A percentile compares a stretch with the other conserved stretches of the same genome.
These are phyloP conservation scores for Glycine latifolia DNA, from an alignment of 306 rosid genomes.

Conservation along the genomic window DNA sequence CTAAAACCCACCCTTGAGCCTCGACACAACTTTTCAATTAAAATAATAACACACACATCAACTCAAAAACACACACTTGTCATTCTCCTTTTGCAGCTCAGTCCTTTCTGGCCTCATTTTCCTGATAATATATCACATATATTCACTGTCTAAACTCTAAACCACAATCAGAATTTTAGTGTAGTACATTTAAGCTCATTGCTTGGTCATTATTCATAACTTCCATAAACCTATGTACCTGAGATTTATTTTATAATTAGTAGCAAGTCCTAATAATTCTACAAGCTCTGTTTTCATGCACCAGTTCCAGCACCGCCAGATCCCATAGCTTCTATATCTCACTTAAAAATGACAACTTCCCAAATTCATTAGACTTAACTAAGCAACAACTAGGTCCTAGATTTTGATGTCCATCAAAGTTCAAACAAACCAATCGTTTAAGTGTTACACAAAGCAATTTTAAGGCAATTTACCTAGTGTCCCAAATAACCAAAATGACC, in stretches of 20 bases:
- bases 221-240: conserved; percentile 5
- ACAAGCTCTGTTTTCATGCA: conserved; percentile 20
- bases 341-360: conserved; percentile 8
- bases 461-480: not conserved
- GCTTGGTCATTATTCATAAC: conserved; percentile 31
- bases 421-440: conserved; percentile 30
- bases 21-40: not conserved
- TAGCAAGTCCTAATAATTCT: conserved; percentile 12
- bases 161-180: conserved; percentile 11
- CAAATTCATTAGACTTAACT: not conserved
- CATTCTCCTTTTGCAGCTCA: not conserved
- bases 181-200: conserved; percentile 24
- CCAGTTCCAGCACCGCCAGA: not conserved
- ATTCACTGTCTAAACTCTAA: conserved; percentile 11
- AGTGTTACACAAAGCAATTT: conserved; percentile 3
- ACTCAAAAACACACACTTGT: conserved; percentile 10
- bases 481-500: conserved; percentile 2
- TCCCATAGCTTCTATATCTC: not conserved
- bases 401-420: conserved; percentile 17
- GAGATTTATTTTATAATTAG: conserved; percentile 8
- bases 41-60: not conserved
- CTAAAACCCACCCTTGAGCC: not conserved
- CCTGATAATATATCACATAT: not conserved
- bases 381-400: not conserved
- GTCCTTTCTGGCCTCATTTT: conserved; percentile 24